Percentiles rank a stretch among this genome's conserved stretches.
Conservation (phyloP, 495 filamentous ascomycete genomes). For the Aspergillus mulundensis region DNA sequence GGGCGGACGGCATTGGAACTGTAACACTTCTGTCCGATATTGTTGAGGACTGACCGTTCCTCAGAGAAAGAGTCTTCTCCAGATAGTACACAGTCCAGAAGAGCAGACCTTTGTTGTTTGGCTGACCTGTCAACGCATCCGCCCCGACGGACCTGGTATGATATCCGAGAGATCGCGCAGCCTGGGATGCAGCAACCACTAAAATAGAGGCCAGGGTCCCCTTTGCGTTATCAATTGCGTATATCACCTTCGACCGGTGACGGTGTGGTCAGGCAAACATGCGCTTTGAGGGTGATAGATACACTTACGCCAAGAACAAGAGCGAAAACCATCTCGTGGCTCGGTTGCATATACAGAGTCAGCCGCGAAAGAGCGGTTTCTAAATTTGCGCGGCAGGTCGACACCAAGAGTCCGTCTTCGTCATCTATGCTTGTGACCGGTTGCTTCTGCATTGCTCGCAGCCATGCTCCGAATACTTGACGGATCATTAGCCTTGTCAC, state of each 20-base stretch:
- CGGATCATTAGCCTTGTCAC: not conserved
- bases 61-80: not conserved
- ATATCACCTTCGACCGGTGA: not conserved
- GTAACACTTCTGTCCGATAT: not conserved
- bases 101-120: not conserved
- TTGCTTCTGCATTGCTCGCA: not conserved
- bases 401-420: not conserved
- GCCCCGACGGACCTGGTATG: not conserved
- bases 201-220: conserved; percentile 1
- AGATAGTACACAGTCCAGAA: not conserved
- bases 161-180: not conserved
- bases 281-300: not conserved
- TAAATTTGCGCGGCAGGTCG: conserved; percentile 5
- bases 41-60: not conserved
- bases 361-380: conserved; percentile 7
- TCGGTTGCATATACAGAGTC: conserved; percentile 1
- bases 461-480: not conserved
- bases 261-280: not conserved
- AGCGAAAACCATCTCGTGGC: conserved; percentile 8
- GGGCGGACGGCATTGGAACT: not conserved
- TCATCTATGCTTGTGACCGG: not conserved
- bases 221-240: conserved; percentile 8
- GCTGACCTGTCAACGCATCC: not conserved
- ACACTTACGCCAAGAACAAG: conserved; percentile 6
- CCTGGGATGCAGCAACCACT: not conserved